These are phyloP conservation scores for Yamadazyma sp. DNA, from an alignment of 1,139 yeast genomes.

Conservation along the genomic window DNA sequence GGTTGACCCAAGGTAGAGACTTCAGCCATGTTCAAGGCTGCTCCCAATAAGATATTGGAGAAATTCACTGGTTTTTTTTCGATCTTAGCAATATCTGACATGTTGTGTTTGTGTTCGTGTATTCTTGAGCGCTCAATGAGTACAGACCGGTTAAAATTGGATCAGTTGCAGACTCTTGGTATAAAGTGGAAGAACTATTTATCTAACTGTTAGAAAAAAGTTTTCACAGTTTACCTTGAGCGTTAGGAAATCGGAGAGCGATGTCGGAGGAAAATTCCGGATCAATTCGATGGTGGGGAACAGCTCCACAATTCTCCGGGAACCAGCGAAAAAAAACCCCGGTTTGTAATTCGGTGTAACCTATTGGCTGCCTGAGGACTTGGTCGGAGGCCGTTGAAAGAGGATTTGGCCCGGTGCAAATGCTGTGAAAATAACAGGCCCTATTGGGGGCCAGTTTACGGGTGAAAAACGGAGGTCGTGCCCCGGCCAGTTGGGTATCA, in stretches of 20 bases:
- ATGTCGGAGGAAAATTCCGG: conserved; percentile 4
- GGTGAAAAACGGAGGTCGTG: too few species aligned
- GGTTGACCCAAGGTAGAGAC: conserved; percentile 97
- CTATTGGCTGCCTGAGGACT: too few species aligned
- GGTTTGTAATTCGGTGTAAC: too few species aligned
- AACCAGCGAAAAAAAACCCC: too few species aligned
- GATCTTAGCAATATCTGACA: conserved; percentile 21
- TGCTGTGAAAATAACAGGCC: too few species aligned
- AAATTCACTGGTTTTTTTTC: conserved; percentile 86
- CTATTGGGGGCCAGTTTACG: too few species aligned
- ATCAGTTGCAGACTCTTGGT: too few species aligned
- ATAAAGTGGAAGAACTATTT: too few species aligned
- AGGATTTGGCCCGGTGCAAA: too few species aligned
- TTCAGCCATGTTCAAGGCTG: conserved; percentile 89
- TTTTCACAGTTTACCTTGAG: conserved; percentile 4
- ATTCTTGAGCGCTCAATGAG: background rate
- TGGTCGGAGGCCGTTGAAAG: too few species aligned
- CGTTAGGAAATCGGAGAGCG: conserved; percentile 2
- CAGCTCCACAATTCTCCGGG: background rate
- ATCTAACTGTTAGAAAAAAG: conserved; percentile 1
- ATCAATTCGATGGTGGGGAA: conserved; percentile 1
- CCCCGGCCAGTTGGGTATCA: too few species aligned
- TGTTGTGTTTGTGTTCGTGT: background rate
- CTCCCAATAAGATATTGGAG: conserved; percentile 89
- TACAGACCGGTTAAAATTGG: too few species aligned